Percentiles rank a stretch among this genome's conserved stretches.
Evolutionary conservation across 805 yeast species (phyloP).

Genomic region (Pichia nakasei): DNA sequence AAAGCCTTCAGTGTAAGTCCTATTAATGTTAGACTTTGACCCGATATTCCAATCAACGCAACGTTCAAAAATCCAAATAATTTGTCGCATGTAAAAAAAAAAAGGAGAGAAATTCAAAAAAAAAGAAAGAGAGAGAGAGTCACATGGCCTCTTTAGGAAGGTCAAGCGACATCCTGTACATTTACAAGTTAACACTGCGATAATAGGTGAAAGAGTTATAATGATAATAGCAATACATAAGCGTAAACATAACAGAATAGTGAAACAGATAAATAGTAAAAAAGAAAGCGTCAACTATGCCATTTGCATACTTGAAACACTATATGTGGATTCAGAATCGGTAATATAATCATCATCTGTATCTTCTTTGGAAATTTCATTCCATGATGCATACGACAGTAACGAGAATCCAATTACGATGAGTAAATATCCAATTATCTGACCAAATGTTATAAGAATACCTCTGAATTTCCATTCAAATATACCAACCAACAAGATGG

Average conservation of each 20-base stretch:
- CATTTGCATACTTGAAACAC: slow-evolving; percentile 11
- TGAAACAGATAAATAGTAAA: too few relatives aligned
- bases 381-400: slow-evolving; percentile 58
- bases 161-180: not conserved
- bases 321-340: slow-evolving; percentile 25
- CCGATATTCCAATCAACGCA: too few relatives aligned
- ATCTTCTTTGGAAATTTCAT: slow-evolving; percentile 41
- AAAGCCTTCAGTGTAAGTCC: too few relatives aligned
- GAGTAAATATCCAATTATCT: slow-evolving; percentile 58
- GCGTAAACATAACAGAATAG: too few relatives aligned
- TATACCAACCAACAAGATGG: slow-evolving; percentile 72
- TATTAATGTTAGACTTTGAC: too few relatives aligned
- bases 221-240: too few relatives aligned
- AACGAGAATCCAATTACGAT: slow-evolving; percentile 63
- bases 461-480: slow-evolving; percentile 67
- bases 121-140: not conserved
- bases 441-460: slow-evolving; percentile 43
- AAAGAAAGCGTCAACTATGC: not conserved
- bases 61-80: too few relatives aligned
- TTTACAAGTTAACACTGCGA: too few relatives aligned
- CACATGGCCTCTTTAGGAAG: not conserved
- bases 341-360: slow-evolving; percentile 27
- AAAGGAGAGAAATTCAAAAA: not conserved
- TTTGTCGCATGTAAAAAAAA: too few relatives aligned
- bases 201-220: too few relatives aligned